Percentiles rank a stretch among this genome's conserved stretches.
Evolutionary conservation across 1,139 yeast genomes (phyloP).

Genomic region (Fermentozyma sake): DNA sequence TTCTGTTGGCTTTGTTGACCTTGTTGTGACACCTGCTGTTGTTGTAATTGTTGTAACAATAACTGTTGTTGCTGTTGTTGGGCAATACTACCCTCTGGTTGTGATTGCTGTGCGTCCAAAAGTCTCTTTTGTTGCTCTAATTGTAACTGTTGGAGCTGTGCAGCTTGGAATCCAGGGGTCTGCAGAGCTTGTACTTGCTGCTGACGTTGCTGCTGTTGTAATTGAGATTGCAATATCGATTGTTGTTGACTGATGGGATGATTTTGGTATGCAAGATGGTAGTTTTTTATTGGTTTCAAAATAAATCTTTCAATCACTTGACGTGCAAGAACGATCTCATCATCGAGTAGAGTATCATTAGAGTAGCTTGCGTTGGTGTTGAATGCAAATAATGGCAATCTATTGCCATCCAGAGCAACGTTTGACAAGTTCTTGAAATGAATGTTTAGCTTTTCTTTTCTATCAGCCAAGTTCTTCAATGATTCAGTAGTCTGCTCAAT

Average conservation of each 20-base stretch:
- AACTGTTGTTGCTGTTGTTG: conserved; percentile 14
- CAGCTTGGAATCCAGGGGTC: conserved; percentile 15
- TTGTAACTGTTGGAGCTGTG: conserved; percentile 25
- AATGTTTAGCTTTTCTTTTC: conserved; percentile 29
- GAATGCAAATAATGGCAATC: conserved; percentile 41
- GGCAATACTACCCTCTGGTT: conserved; percentile 11
- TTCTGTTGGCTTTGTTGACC: conserved; percentile 11
- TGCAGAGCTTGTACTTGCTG: conserved; percentile 15
- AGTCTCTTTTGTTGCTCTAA: conserved; percentile 25
- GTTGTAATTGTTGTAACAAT: conserved; percentile 9
- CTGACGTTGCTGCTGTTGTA: conserved; percentile 15
- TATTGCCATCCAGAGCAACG: conserved; percentile 7
- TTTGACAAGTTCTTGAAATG: conserved; percentile 25
- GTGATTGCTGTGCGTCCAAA: conserved; percentile 19
- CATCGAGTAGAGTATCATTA: conserved; percentile 27
- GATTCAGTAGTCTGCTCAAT: conserved; percentile 34
- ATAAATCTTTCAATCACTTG: conserved; percentile 40
- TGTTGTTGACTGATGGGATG: conserved; percentile 43
- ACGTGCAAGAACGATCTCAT: conserved; percentile 35
- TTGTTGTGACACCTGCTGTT: conserved; percentile 11
- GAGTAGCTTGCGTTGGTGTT: conserved; percentile 18
- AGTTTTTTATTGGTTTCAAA: conserved; percentile 42
- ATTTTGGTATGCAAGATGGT: conserved; percentile 45
- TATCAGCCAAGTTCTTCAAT: conserved; percentile 28
- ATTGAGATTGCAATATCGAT: conserved; percentile 23